Base-by-base conservation (phyloP, 2,329 filamentous ascomycete genomes). In the Podosphaera fusca region DNA sequence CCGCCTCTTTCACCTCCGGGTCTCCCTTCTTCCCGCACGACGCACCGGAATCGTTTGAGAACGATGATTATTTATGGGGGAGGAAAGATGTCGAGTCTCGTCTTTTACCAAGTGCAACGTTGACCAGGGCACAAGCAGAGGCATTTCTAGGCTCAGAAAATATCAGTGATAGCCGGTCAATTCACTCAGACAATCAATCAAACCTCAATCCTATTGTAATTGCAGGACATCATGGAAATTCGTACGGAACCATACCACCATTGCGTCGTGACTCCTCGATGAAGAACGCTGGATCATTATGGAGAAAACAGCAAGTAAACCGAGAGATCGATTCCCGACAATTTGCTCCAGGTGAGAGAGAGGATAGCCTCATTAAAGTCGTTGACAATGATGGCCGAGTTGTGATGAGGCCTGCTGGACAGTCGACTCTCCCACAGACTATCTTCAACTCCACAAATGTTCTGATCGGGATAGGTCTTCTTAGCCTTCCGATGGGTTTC, bases 391-490 rank as follows among this genome's bases (percentile, higher is more conserved):
- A 92, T 62, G 87, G 92, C 47, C 87, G 84, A 65, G 78, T 90
- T 53, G 80, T 95, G 57, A 78, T 90, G 63, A 78, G 90, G 2
- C 82, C 95, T 2, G 84, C 94, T 60, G 90, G 90, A 45, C 88
- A 94, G 71, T 94, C 87, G n/a, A 98, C 90, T 0, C 75, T 96
- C 14, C 88, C 88, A 0, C 90, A 96, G 71, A 96, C 90, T 5
- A 78, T 95, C 60, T 94, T 96, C 74, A 98, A 98, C 70, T 94
- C 87, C 2, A 90, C 56, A 34, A 77, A 75, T 61, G 87, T 94
- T 55, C 73, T 95, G 59, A 90, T 95, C 60, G 89, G 89, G 14
- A 83, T 98, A 35, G 90, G 90, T 0, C 72, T 98, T 35, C 75
- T 98, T 55, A 94, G 87, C 69, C 73, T 98, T 56, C 92, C 90